These are phyloP conservation scores for Agrocybe chaxingu DNA, from an alignment of 768 basidiomycete genomes.

Conservation along the genomic window DNA sequence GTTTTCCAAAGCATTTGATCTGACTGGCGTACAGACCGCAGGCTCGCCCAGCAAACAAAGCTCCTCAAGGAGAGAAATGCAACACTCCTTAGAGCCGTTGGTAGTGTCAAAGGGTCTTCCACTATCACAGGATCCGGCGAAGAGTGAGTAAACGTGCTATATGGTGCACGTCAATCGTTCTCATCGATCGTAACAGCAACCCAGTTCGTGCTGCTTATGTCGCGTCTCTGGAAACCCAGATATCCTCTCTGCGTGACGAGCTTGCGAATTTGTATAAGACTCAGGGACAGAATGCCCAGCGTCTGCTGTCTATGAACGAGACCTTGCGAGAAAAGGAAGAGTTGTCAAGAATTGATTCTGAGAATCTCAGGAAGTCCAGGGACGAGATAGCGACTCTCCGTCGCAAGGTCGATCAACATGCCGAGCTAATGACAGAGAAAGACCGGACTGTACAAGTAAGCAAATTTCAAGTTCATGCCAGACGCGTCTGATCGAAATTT, in stretches of 20 bases:
- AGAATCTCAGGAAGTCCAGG: constrained; percentile 70
- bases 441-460: constrained; percentile 85
- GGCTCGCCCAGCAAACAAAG: constrained; percentile 89
- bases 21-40: constrained; percentile 58
- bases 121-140: constrained; percentile 64
- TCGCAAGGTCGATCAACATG: constrained; percentile 79
- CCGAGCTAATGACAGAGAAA: constrained; percentile 84
- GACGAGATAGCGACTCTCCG: constrained; percentile 72
- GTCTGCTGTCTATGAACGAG: constrained; percentile 91
- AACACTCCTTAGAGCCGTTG: constrained; percentile 81
- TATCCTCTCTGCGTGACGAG: constrained; percentile 88
- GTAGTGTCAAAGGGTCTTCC: constrained; percentile 61
- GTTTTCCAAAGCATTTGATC: constrained; percentile 8
- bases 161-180: neutral
- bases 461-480: constrained; percentile 12
- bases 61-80: constrained; percentile 91
- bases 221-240: constrained; percentile 89
- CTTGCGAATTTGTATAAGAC: constrained; percentile 94
- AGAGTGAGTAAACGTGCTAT: constrained; percentile 50
- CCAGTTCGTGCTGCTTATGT: constrained; percentile 87
- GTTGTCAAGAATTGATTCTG: constrained; percentile 73
- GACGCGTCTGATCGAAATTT: constrained; percentile 7
- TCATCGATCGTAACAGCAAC: constrained; percentile 47
- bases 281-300: constrained; percentile 93
- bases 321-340: constrained; percentile 94